Conservation (phyloP, 441 rosid species). For the Mallotus repandus region DNA sequence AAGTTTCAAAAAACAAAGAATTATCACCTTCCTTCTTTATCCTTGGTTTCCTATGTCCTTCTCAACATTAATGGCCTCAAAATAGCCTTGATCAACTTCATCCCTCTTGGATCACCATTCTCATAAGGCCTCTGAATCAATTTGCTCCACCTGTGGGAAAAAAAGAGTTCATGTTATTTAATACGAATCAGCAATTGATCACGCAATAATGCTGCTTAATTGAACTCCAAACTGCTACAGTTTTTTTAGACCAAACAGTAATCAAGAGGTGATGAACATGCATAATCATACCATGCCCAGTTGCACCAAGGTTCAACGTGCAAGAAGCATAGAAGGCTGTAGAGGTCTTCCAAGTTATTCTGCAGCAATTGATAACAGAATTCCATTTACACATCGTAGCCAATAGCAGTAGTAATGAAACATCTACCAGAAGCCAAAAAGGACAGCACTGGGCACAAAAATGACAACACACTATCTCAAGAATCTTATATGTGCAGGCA, state of each 20-base stretch:
- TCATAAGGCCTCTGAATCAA: conserved; percentile 69
- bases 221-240: background rate
- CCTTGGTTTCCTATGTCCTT: conserved; percentile 70
- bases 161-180: conserved; percentile 9
- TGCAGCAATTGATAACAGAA: conserved; percentile 28
- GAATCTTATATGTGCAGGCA: background rate
- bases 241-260: background rate
- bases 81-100: conserved; percentile 59
- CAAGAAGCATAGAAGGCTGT: conserved; percentile 69
- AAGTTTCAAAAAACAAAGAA: background rate
- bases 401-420: background rate
- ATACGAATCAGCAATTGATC: background rate
- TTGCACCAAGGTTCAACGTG: conserved; percentile 83
- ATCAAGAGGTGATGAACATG: conserved; percentile 5
- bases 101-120: conserved; percentile 61
- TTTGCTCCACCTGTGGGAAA: conserved; percentile 55
- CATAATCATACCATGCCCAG: conserved; percentile 61
- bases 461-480: background rate
- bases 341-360: conserved; percentile 72
- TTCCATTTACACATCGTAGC: too few relatives aligned
- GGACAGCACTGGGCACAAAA: too few relatives aligned
- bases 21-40: conserved; percentile 56
- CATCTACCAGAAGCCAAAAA: background rate
- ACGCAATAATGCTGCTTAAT: background rate
- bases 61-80: conserved; percentile 70